Evolutionary conservation across 345 rosid species (phyloP), one percentile per base, ranked within the genome.

Genomic region (Salix exigua): DNA sequence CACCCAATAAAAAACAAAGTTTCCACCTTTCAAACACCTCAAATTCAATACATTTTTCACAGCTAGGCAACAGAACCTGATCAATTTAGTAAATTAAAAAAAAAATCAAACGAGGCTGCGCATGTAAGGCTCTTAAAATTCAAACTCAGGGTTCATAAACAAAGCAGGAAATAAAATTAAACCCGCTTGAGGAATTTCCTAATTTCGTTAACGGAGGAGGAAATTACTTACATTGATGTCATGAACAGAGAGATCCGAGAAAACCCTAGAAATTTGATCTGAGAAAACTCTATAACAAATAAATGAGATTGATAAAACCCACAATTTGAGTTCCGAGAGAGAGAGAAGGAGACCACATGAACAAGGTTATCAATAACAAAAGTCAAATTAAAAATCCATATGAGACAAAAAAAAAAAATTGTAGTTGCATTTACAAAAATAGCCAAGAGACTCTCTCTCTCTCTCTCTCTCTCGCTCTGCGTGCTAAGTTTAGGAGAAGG

Each of bases 251-350:
- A 74, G 83, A 82, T 77, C 89, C 38, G 73, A 68, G 81, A 58
- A 26, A 78, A 7, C 38, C 74, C 74, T 26, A 74, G 55, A 61
- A 72, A 74, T 40, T 66, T 65, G 72, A 53, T 55, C 55, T 71
- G 50, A 33, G 37, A 33, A 33, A 5, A 33, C 37, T 33, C 37
- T 33, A 33, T n/a, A 33, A 33, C 0, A 3, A 33, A 33, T 33
- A 53, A 33, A 42, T 71, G 50, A 37, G 46, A 63, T 72, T 74
- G 82, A 78, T 76, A 85, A 85, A 83, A 85, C 89, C 91, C 65
- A 78, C 70, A 78, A 83, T 69, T 63, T 82, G 78, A 75, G 73
- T 62, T 35, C 72, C 61, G 42, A 42, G 70, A 46, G 62, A 44
- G 42, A 63, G 30, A 33, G 68, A 11, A 46, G 26, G 12, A 26